Conservation (phyloP, 805 yeast species). For the Candida germanica region DNA sequence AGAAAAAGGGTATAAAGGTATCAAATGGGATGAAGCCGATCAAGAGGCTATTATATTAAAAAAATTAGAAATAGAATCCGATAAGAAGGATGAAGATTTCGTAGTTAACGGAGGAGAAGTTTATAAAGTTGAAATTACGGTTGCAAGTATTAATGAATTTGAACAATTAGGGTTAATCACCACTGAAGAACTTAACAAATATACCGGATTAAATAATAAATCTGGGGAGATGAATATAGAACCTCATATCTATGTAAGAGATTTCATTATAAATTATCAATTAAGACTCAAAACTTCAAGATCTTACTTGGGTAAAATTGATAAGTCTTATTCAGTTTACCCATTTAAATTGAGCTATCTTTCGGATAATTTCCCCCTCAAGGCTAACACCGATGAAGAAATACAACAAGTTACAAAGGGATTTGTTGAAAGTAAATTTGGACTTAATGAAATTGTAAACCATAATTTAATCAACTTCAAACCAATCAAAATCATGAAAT, state of each 20-base stretch:
- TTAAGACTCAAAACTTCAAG: constrained; percentile 75
- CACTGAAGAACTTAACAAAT: constrained; percentile 62
- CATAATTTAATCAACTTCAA: constrained; percentile 73
- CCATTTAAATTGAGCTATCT: constrained; percentile 86
- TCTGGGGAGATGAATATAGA: constrained; percentile 51
- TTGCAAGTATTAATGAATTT: constrained; percentile 62
- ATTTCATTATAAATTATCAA: constrained; percentile 76
- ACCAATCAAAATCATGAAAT: constrained; percentile 70
- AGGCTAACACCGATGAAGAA: constrained; percentile 38
- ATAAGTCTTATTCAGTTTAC: constrained; percentile 74
- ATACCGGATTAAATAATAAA: constrained; percentile 58
- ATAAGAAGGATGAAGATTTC: constrained; percentile 1
- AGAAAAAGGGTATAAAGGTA: constrained; percentile 90
- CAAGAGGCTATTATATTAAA: constrained; percentile 61
- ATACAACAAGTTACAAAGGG: constrained; percentile 49
- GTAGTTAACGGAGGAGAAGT: constrained; percentile 77
- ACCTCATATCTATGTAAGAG: constrained; percentile 78
- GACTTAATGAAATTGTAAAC: constrained; percentile 75
- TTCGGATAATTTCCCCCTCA: constrained; percentile 59
- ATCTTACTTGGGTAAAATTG: constrained; percentile 64
- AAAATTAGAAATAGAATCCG: constrained; percentile 17
- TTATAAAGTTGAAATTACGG: constrained; percentile 75
- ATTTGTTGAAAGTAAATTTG: constrained; percentile 63
- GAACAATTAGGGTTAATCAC: constrained; percentile 66
- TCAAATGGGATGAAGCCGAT: constrained; percentile 79